Evolutionary conservation across 306 rosid genomes (phyloP), one percentile per base, ranked within the genome.

Genomic region (Nissolia schottii): DNA sequence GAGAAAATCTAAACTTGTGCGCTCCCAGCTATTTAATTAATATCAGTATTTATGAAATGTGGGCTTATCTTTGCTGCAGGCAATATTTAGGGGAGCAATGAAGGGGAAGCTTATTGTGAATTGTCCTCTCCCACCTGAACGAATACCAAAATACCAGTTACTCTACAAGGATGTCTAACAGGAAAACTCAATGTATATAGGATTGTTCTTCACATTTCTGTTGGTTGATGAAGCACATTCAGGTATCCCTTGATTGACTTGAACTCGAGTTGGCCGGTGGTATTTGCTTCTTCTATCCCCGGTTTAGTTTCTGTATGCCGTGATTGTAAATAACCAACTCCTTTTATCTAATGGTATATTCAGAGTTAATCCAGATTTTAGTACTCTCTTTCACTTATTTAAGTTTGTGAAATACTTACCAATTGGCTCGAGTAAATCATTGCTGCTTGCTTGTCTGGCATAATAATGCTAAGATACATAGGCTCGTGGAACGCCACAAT

Each of bases 81-180:
- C 95, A 67, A 86, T 88, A 78, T 92, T 81, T 67, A 86, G 96
- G 73, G 95, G 96, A 71, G 95, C 92, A 3, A 90, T 92, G 96
- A 90, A 88, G 34, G 96, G 96, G 46, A 92, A 92, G 83, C 86
- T 92, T 19, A 92, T 92, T 58, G 98, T 90, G 63, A 69, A 32
- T 64, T 90, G 91, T 58, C 98, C 96, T 1, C 76, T 90, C 66
- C 92, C 96, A 0, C 79, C 88, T 0, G 95, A 90, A 40, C 69
- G 81, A 53, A 75, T 88, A 67, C 91, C 96, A 10, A 90, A 82
- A 58, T 92, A 83, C 70, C 98, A 86, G 72, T 67, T 92, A 82
- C 72, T 88, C 11, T 90, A 79, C 87, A 90, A 83, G 69, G 92
- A 86, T 84, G 86, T 88, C 24, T 90, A 80, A 73, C 56, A 76